A percentile compares a stretch with the other conserved stretches of the same genome.
Evolutionary conservation across 2,329 filamentous ascomycete genomes (phyloP).

Genomic region (Ceratocystis colombiana): DNA sequence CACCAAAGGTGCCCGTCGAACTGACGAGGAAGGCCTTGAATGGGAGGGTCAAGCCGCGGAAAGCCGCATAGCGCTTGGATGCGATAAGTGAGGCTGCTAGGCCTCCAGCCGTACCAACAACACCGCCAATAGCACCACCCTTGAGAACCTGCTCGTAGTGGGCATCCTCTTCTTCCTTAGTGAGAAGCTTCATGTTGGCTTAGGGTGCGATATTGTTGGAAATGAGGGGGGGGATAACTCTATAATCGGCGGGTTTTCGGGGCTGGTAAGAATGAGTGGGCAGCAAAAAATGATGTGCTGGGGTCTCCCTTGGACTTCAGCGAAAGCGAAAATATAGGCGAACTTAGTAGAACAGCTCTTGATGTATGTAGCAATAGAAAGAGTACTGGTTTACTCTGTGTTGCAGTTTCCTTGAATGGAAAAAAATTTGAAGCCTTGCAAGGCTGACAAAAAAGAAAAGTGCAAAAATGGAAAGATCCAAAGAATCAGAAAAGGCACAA

Average conservation of each 20-base stretch:
- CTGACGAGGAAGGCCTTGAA: conserved; percentile 86
- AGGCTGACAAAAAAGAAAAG: neutral
- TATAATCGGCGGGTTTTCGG: too few relatives aligned
- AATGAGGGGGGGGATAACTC: neutral
- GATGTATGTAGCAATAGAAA: neutral
- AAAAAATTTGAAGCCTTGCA: neutral
- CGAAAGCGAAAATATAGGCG: too few relatives aligned
- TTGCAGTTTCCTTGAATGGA: neutral
- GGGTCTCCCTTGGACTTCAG: too few relatives aligned
- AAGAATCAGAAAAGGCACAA: neutral
- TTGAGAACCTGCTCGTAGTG: conserved; percentile 75
- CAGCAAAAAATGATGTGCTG: too few relatives aligned
- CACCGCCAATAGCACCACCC: conserved; percentile 66
- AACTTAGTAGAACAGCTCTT: neutral
- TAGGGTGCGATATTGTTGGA: neutral
- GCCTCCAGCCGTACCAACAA: conserved; percentile 57
- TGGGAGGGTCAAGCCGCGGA: conserved; percentile 73
- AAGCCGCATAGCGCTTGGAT: conserved; percentile 60
- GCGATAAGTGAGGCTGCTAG: conserved; percentile 57
- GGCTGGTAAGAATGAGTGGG: too few relatives aligned
- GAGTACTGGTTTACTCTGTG: neutral
- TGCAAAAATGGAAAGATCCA: too few relatives aligned
- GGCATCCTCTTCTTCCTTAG: conserved; percentile 78
- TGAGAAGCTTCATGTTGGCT: conserved; percentile 79
- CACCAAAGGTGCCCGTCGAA: conserved; percentile 69